These are phyloP conservation scores for Gracilaria gracilis DNA, from an alignment of 23 red algal genomes.

Conservation along the genomic window DNA sequence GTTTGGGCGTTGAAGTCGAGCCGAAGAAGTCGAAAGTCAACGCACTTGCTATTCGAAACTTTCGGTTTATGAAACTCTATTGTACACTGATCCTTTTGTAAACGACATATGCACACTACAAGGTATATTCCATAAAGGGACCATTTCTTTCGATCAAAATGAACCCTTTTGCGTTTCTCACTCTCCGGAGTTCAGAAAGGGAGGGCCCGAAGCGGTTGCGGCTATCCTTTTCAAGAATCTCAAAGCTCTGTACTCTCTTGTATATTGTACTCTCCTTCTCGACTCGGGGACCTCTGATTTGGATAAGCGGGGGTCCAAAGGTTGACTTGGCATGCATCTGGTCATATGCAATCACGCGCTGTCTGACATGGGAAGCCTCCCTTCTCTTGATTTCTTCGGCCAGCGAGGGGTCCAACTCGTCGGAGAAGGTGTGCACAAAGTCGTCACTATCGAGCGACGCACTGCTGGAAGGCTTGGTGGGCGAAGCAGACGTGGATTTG, in stretches of 20 bases:
- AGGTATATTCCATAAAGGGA: constrained; percentile 22
- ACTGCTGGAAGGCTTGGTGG: constrained; percentile 7
- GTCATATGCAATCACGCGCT: constrained; percentile 6
- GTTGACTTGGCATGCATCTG: constrained; percentile 28
- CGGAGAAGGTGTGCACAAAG: constrained; percentile 8
- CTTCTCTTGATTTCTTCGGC: not conserved
- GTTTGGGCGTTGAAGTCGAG: too few relatives aligned
- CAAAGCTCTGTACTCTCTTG: constrained; percentile 34
- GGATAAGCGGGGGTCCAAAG: constrained; percentile 18
- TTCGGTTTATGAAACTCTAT: not conserved
- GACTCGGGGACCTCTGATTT: not conserved
- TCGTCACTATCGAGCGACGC: constrained; percentile 14
- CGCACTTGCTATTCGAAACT: too few relatives aligned
- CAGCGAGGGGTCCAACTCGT: constrained; percentile 1
- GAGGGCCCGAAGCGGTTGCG: not conserved
- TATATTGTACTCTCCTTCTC: constrained; percentile 29
- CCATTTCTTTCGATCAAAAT: constrained; percentile 34
- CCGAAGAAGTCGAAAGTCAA: not conserved
- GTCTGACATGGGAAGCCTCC: not conserved
- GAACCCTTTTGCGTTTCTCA: constrained; percentile 26
- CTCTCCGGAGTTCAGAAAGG: constrained; percentile 21
- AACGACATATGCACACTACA: not conserved
- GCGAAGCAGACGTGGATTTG: constrained; percentile 19
- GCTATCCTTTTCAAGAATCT: not conserved
- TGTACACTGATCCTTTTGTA: not conserved